Evolutionary conservation across 257 asterid species (phyloP).

Genomic region (Ballota nigra): DNA sequence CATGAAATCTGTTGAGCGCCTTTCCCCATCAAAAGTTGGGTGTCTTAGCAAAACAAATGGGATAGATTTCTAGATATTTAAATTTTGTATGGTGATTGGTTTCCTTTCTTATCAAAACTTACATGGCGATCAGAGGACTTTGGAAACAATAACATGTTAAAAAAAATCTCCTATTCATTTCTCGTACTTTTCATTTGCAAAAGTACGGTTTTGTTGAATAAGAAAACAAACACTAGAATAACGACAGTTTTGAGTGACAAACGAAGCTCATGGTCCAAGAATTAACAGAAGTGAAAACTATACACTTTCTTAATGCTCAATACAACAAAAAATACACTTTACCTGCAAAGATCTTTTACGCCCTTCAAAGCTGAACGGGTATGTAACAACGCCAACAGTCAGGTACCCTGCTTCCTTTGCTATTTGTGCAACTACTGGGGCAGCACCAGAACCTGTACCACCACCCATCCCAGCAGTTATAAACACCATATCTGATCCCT

Average conservation of each 20-base stretch:
- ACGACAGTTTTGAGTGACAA: background rate
- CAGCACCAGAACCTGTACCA: slow-evolving; percentile 99
- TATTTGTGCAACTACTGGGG: slow-evolving; percentile 92
- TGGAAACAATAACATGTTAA: background rate
- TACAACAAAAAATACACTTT: slow-evolving; percentile 32
- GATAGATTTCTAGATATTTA: background rate
- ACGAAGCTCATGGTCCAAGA: slow-evolving; percentile 15
- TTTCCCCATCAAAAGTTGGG: background rate
- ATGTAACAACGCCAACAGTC: slow-evolving; percentile 96
- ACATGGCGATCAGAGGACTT: background rate
- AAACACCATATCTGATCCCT: slow-evolving; percentile 98
- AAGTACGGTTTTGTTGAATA: background rate
- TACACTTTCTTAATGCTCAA: background rate
- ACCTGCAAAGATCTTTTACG: slow-evolving; percentile 92
- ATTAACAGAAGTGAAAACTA: background rate
- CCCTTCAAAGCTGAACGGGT: slow-evolving; percentile 98
- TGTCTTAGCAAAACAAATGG: background rate
- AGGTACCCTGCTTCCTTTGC: slow-evolving; percentile 93
- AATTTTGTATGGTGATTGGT: background rate
- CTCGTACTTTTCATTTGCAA: background rate
- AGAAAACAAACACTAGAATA: background rate
- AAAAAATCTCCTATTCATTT: background rate
- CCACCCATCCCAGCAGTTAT: slow-evolving; percentile 99
- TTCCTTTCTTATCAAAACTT: background rate
- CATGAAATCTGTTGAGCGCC: background rate